Conservation (phyloP, 2,329 filamentous ascomycete genomes). For the Colletotrichum salicis region DNA sequence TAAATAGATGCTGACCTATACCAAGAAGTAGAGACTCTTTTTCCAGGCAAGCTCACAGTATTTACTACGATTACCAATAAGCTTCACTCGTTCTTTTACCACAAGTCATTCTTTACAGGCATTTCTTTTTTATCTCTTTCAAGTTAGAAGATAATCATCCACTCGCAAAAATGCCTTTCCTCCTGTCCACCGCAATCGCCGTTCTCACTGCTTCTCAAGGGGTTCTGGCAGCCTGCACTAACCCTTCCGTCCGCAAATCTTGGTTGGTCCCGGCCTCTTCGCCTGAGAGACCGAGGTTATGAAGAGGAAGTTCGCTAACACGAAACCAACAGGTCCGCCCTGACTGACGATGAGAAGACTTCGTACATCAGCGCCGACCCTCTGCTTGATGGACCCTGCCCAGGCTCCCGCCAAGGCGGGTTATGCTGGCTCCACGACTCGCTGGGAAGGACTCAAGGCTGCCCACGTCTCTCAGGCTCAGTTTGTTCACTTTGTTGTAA, state of each 20-base stretch:
- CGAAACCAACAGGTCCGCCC: conserved; percentile 1
- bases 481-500: conserved; percentile 32
- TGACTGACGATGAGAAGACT: conserved; percentile 19
- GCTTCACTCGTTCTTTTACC: background rate
- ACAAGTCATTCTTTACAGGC: background rate
- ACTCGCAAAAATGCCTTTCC: background rate
- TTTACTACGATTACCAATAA: background rate
- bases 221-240: conserved; percentile 5
- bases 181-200: background rate
- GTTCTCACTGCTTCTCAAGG: background rate
- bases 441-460: conserved; percentile 32
- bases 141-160: background rate
- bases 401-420: conserved; percentile 21
- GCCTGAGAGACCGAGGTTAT: background rate
- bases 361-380: conserved; percentile 20
- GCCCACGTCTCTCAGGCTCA: conserved; percentile 29
- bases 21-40: background rate
- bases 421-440: conserved; percentile 20
- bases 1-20: background rate
- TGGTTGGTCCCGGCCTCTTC: background rate
- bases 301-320: background rate
- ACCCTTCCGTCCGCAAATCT: conserved; percentile 10
- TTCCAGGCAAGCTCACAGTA: background rate
- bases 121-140: background rate
- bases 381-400: conserved; percentile 28